Percentiles rank a stretch among this genome's conserved stretches.
These are phyloP conservation scores for Scheffersomyces titani DNA, from an alignment of 1,139 yeast genomes.

Conservation along the genomic window DNA sequence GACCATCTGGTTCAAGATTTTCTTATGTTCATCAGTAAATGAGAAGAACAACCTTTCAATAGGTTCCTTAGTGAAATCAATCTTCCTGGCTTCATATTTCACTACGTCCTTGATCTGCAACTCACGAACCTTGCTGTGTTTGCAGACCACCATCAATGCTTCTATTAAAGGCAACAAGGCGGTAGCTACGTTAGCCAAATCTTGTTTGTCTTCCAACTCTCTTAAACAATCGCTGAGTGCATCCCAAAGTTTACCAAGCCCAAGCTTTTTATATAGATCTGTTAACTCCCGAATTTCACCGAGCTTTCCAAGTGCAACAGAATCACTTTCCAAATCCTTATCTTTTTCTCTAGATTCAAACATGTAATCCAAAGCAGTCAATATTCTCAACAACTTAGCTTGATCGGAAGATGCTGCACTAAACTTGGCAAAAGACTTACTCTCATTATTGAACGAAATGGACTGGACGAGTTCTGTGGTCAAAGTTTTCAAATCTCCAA, in stretches of 20 bases:
- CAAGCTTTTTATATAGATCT: slow-evolving; percentile 63
- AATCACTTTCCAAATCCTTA: slow-evolving; percentile 16
- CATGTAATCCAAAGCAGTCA: slow-evolving; percentile 88
- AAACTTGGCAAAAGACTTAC: slow-evolving; percentile 61
- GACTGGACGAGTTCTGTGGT: slow-evolving; percentile 45
- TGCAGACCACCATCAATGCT: slow-evolving; percentile 92
- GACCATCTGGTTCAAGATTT: slow-evolving; percentile 89
- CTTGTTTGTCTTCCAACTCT: slow-evolving; percentile 51
- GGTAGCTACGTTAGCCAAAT: slow-evolving; percentile 67
- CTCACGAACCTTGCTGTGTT: slow-evolving; percentile 76
- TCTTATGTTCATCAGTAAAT: slow-evolving; percentile 89
- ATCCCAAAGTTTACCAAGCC: slow-evolving; percentile 83
- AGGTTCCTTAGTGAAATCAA: slow-evolving; percentile 73
- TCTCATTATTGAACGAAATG: slow-evolving; percentile 48
- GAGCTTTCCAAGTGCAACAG: slow-evolving; percentile 2
- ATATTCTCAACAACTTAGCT: slow-evolving; percentile 77
- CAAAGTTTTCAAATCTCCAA: slow-evolving; percentile 56
- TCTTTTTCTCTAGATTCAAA: slow-evolving; percentile 49
- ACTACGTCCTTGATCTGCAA: slow-evolving; percentile 59
- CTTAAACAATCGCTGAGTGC: slow-evolving; percentile 78
- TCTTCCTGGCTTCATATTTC: slow-evolving; percentile 57
- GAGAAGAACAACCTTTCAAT: slow-evolving; percentile 79
- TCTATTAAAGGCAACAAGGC: slow-evolving; percentile 86
- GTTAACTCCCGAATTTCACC: slow-evolving; percentile 52
- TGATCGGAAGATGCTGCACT: slow-evolving; percentile 86